These are phyloP conservation scores for Trifolium pratense DNA, from an alignment of 306 rosid genomes.

Conservation along the genomic window DNA sequence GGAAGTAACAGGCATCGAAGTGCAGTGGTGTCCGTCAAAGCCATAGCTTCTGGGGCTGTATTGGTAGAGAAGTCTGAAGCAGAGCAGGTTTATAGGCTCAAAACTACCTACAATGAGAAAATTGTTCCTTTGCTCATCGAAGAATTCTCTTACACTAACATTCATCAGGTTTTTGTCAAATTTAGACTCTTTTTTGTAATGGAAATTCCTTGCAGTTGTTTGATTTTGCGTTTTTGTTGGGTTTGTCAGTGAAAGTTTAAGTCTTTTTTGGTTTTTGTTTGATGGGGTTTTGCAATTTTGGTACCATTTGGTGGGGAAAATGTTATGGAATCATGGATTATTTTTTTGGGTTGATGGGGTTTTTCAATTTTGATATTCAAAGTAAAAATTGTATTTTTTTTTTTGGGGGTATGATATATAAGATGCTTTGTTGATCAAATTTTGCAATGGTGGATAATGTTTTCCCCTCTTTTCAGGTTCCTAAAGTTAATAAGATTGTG, in stretches of 20 bases:
- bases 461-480: slow-evolving; percentile 63
- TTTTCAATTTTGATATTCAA: slow-evolving; percentile 15
- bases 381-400: slow-evolving; percentile 6
- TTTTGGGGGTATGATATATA: neutral
- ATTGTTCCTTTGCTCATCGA: slow-evolving; percentile 82
- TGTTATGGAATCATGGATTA: neutral
- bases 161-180: slow-evolving; percentile 59
- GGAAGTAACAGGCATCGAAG: slow-evolving; percentile 46
- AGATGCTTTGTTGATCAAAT: slow-evolving; percentile 30
- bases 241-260: slow-evolving; percentile 3
- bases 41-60: slow-evolving; percentile 55
- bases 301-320: neutral
- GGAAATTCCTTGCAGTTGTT: neutral
- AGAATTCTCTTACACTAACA: slow-evolving; percentile 79
- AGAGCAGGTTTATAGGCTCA: slow-evolving; percentile 68
- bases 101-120: slow-evolving; percentile 63
- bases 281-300: slow-evolving; percentile 6
- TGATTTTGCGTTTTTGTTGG: slow-evolving; percentile 11
- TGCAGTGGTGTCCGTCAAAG: slow-evolving; percentile 58
- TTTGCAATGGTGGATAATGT: slow-evolving; percentile 36
- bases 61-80: slow-evolving; percentile 87
- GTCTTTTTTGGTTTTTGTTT: slow-evolving; percentile 3
- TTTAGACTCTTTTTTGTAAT: neutral
- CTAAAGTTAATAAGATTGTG: slow-evolving; percentile 86
- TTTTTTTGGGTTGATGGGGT: slow-evolving; percentile 22